A percentile compares a stretch with the other conserved stretches of the same genome.
phyloP scores from a whole-genome alignment of 1,284 basidiomycete species.

The Irpex rosettiformis region DNA sequence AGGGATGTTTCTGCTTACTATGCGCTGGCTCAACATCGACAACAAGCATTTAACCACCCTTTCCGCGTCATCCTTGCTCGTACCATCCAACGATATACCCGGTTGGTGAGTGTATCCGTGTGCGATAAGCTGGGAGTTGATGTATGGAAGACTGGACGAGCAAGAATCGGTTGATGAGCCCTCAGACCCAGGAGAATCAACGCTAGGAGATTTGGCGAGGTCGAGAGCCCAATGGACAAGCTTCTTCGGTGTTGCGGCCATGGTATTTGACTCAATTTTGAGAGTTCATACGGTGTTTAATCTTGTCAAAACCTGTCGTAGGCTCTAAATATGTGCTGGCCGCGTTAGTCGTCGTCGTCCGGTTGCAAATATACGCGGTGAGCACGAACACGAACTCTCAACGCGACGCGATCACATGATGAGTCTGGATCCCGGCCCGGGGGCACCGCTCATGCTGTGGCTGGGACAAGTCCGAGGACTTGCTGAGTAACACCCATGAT shows the following conservation, averaged over 20 bases:
- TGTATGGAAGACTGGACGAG: conserved; percentile 51
- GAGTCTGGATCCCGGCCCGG: too few species aligned
- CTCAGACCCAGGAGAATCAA: conserved; percentile 12
- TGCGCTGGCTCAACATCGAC: conserved; percentile 73
- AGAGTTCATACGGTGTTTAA: not conserved
- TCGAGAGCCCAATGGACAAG: conserved; percentile 33
- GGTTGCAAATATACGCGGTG: not conserved
- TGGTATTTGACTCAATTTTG: not conserved
- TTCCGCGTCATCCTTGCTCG: conserved; percentile 59
- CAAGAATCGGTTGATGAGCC: conserved; percentile 24
- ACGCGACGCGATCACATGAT: conserved; percentile 2
- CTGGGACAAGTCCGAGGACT: too few species aligned
- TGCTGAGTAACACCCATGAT: not conserved
- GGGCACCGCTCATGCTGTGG: too few species aligned
- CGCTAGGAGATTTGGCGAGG: conserved; percentile 25
- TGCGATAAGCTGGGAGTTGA: conserved; percentile 75
- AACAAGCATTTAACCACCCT: conserved; percentile 71
- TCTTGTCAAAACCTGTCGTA: not conserved
- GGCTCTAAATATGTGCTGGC: not conserved
- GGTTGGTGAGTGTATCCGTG: conserved; percentile 73
- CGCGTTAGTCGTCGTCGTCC: not conserved
- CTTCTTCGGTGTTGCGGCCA: conserved; percentile 15
- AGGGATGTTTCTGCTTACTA: conserved; percentile 46
- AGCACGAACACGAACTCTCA: not conserved
- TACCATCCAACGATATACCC: conserved; percentile 60